Evolutionary conservation across 768 basidiomycete species (phyloP).

Genomic region (Amanita fuliginea): DNA sequence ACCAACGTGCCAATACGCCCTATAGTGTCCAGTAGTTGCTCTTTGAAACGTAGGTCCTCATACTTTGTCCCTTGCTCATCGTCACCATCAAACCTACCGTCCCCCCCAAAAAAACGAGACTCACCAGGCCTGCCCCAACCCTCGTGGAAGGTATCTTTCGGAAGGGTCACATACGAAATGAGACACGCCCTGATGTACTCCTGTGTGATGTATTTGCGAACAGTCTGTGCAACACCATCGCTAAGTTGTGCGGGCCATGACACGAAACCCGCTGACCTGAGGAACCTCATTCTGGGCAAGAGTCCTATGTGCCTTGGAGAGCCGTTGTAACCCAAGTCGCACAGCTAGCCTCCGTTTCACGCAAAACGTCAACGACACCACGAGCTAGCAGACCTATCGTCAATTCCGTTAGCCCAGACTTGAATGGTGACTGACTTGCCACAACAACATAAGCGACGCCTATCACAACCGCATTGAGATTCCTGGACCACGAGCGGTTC

Average conservation of each 20-base stretch:
- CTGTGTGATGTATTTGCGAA: conserved; percentile 57
- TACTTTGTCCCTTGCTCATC: conserved; percentile 40
- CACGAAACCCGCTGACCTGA: conserved; percentile 26
- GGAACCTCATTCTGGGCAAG: conserved; percentile 48
- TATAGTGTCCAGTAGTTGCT: conserved; percentile 61
- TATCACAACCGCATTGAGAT: conserved; percentile 60
- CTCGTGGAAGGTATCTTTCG: conserved; percentile 51
- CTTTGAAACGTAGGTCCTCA: conserved; percentile 53
- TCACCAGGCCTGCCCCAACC: conserved; percentile 71
- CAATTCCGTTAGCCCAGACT: neutral
- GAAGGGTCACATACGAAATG: conserved; percentile 59
- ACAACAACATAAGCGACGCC: conserved; percentile 61
- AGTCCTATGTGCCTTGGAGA: conserved; percentile 49
- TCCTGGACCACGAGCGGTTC: conserved; percentile 40
- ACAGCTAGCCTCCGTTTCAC: conserved; percentile 61
- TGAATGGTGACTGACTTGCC: conserved; percentile 22
- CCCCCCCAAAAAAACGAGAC: conserved; percentile 11
- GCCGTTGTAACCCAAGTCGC: conserved; percentile 49
- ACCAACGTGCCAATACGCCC: conserved; percentile 47
- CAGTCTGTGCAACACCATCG: conserved; percentile 27
- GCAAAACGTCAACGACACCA: conserved; percentile 50
- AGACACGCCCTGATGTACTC: conserved; percentile 71
- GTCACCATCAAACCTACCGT: neutral
- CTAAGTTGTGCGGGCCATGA: neutral
- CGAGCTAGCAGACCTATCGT: conserved; percentile 26